Evolutionary conservation across 2,329 filamentous ascomycete genomes (phyloP), one percentile per base, ranked within the genome.

Genomic region (Trichoderma arundinaceum): DNA sequence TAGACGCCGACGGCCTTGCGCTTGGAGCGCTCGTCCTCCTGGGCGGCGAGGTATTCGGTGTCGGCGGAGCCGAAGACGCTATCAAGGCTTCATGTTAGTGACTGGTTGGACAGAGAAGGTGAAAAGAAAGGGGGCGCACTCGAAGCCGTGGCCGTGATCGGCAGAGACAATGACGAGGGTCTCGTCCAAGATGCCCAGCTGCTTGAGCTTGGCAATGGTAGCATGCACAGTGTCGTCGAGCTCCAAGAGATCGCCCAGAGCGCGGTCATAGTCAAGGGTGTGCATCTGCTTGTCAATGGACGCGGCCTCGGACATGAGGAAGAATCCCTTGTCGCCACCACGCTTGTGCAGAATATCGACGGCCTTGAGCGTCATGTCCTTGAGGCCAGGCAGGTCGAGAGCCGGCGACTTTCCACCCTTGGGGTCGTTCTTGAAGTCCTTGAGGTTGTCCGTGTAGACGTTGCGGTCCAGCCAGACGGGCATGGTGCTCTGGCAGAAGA

Each of bases 261-360:
- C 90, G 62, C 92, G 90, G 78, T 95, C 91, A 75, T 95, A 95
- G 80, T 95, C 92, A 19, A 95, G 85, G 2, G 82, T 77, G 79
- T 96, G 92, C 92, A 96, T 95, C 83, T 92, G 90, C 83, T 96
- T 96, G 80, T 95, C 92, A 71, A 96, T 91, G 1, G 88, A 92
- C 15, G 92, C 92, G 32, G 90, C 92, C 77, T 96, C 92, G 12
- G 88, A 88, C 92, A 96, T 95, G 73, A 96, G 83, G 83, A 95
- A 92, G 85, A 90, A 96, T 6, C 92, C 92, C 67, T 91, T 84
- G 66, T 90, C 84, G 39, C 84, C 84, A 33, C 88, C 87, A 66
- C 86, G 84, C 44, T 82, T 82, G 76, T 90, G 80, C n/a, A 95
- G 85, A 61, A 94, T 87, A 66, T 94, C 91, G 57, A 95, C 85